Evolutionary conservation across 1,139 yeast species (phyloP).

Genomic region (Suhomyces atakaporum): DNA sequence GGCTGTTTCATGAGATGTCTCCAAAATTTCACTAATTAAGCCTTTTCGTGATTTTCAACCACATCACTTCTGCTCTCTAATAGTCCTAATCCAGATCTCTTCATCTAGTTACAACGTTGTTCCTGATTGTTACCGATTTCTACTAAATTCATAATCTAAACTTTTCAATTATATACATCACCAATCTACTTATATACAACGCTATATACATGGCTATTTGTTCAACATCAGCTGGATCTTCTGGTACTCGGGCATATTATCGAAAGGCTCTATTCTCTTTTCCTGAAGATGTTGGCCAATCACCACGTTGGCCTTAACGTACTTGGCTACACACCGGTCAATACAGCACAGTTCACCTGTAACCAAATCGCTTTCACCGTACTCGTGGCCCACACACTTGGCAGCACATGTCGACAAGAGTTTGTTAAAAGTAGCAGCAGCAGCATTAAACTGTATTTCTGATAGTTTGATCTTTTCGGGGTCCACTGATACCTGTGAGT

Average conservation of each 20-base stretch:
- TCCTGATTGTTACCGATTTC: too few species aligned
- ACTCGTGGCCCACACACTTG: constrained; percentile 74
- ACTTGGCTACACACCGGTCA: constrained; percentile 78
- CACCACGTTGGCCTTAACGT: constrained; percentile 61
- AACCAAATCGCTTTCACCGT: constrained; percentile 76
- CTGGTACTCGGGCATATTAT: constrained; percentile 42
- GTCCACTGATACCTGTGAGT: constrained; percentile 51
- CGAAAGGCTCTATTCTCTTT: constrained; percentile 32
- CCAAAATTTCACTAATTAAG: too few species aligned
- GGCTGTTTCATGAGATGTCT: too few species aligned
- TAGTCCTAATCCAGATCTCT: too few species aligned
- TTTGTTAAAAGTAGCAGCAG: constrained; percentile 64
- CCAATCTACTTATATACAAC: neutral
- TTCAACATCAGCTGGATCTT: constrained; percentile 22
- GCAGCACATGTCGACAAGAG: constrained; percentile 57
- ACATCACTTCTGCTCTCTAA: too few species aligned
- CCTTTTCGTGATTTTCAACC: too few species aligned
- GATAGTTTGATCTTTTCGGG: constrained; percentile 72
- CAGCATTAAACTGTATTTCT: constrained; percentile 72
- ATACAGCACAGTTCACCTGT: constrained; percentile 78
- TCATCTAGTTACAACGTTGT: too few species aligned
- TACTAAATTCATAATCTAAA: too few species aligned
- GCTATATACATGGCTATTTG: neutral
- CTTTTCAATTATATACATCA: too few species aligned
- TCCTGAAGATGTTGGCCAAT: constrained; percentile 53